A percentile compares a stretch with the other conserved stretches of the same genome.
These are phyloP conservation scores for Hypocreales sp. DNA, from an alignment of 2,329 filamentous ascomycete genomes.

Conservation along the genomic window DNA sequence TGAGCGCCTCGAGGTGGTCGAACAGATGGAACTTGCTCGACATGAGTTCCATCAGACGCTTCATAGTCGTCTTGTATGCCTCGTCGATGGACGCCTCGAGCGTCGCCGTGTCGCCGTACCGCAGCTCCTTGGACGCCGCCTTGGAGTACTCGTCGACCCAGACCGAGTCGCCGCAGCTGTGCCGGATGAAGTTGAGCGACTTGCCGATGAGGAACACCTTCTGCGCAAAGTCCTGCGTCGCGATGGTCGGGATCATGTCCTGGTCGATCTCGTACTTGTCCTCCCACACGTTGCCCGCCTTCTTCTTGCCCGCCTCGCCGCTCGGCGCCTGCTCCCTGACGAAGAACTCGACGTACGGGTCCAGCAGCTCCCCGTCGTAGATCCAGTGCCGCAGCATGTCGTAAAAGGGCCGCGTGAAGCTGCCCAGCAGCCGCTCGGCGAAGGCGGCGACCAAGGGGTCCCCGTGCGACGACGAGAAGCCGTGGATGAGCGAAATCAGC, in stretches of 20 bases:
- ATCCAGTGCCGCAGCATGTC: slow-evolving; percentile 95
- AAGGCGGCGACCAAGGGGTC: slow-evolving; percentile 90
- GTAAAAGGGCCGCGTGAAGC: slow-evolving; percentile 90
- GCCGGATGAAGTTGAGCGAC: slow-evolving; percentile 93
- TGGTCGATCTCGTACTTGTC: slow-evolving; percentile 85
- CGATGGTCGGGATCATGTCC: slow-evolving; percentile 82
- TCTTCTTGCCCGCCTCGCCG: slow-evolving; percentile 32
- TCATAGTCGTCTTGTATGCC: slow-evolving; percentile 97
- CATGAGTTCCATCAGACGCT: slow-evolving; percentile 84
- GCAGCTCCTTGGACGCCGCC: slow-evolving; percentile 76
- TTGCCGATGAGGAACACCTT: slow-evolving; percentile 97
- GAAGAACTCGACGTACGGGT: slow-evolving; percentile 92
- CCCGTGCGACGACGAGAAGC: slow-evolving; percentile 83
- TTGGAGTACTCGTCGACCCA: slow-evolving; percentile 97
- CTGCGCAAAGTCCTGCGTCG: slow-evolving; percentile 83
- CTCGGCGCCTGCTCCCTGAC: slow-evolving; percentile 60
- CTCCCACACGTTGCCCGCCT: slow-evolving; percentile 88
- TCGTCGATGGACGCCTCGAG: slow-evolving; percentile 90
- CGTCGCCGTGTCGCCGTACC: slow-evolving; percentile 84
- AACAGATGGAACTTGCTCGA: slow-evolving; percentile 89
- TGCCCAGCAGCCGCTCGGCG: slow-evolving; percentile 72
- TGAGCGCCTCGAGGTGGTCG: slow-evolving; percentile 78
- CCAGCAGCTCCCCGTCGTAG: slow-evolving; percentile 94
- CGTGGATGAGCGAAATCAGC: slow-evolving; percentile 84
- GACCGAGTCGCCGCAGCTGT: slow-evolving; percentile 80